Base-by-base conservation (phyloP, 306 rosid species). In the Inga leiocalycina region DNA sequence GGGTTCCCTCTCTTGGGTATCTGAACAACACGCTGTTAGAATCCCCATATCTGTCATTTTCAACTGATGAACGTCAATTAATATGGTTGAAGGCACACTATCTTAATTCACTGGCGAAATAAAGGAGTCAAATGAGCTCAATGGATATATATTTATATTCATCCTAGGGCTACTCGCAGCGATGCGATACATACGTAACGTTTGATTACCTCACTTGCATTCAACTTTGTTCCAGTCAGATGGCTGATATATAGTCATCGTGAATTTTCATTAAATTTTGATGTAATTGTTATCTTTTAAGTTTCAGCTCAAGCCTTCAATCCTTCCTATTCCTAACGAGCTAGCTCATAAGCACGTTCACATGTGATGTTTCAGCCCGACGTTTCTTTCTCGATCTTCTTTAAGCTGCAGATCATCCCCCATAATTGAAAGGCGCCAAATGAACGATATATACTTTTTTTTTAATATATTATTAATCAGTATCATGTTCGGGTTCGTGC, bases 1-100 rank as follows among this genome's bases (percentile, higher is more conserved):
- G 37, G 94, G 97, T 6, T 82, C 84, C 34, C n/a, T 90, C 71
- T 84, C 35, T 0, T 90, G 97, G 97, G 75, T 73, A 6, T 91
- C 93, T 67, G 84, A 85, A n/a, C 32, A 57, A 27, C 77, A 90
- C 65, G 19, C 74, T 10, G 91, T 86, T 74, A 85, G 87, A 49
- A 84, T 67, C 48, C 93, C 85, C 54, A 85, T 92, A 32, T 24
- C 91, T 52, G 79, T 87, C 64, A 80, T 82, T 46, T 86, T 77
- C 81, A 62, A 75, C 74, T 86, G 79, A 85, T 27, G 51, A 8
- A 27, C 35, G 16, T 43, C 6, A 37, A 22, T 6, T 5, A 39
- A 39, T 39, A 39, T 3, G 5, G 32, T n/a, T 39, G 51, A 13
- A 41, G 54, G n/a, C n/a, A 54, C 32, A 24, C 34, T 34, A 5